Evolutionary conservation across 2,329 filamentous ascomycete genomes (phyloP), one percentile per base, ranked within the genome.

Genomic region (Trichoderma semiorbis): DNA sequence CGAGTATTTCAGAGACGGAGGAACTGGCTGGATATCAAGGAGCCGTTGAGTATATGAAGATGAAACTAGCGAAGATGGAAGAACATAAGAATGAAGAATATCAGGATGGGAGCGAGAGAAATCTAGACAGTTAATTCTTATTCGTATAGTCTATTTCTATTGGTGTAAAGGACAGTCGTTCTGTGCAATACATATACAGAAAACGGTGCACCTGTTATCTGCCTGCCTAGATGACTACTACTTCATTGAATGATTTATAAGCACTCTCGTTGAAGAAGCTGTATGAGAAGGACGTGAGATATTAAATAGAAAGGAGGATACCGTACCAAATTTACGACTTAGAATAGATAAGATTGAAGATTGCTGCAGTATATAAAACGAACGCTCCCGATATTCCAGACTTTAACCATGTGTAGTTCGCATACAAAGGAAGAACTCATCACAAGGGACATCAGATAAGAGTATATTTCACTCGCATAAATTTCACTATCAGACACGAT

Each of bases 191-290:
- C 32, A 34, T 34, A 34, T 34, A 11, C 30, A 32, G 30, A 32
- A 7, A 32, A 32, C 30, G 30, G 30, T 32, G 7, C 7, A 32
- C 30, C 30, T 28, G 8, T 32, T 32, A 32, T 2, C 7, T 32
- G 10, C 32, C 10, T 34, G 12, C 10, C 32, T 11, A 34, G 32
- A 34, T 34, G 10, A 34, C 32, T 36, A 18, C 36, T 43, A 43
- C 18, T 43, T 43, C 16, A n/a, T n/a, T 43, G 3, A n/a, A 43
- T n/a, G 39, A 43, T n/a, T 2, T 43, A 43, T 43, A 10, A 43
- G 39, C 16, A n/a, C 7, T n/a, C 16, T 43, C 7, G 5, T 1
- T n/a, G 0, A 43, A n/a, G 1, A 3, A 10, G 3, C 7, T 43
- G 39, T 43, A 43, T 43, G 39, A 0, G n/a, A n/a, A n/a, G 2